Evolutionary conservation across 1,284 basidiomycete genomes (phyloP).

Genomic region (Somion occarium): DNA sequence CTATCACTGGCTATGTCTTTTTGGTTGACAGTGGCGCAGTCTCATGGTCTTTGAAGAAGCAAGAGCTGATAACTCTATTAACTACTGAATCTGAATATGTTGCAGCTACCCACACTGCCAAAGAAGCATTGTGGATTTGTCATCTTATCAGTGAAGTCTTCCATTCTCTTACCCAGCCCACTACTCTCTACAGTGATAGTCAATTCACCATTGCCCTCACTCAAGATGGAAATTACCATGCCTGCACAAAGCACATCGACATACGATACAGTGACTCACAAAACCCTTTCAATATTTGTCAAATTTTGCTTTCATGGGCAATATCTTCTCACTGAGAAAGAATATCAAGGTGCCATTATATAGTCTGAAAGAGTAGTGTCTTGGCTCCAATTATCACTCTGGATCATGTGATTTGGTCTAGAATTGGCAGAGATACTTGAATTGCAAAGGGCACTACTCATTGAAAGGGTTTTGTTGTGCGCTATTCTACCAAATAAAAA

Average conservation of each 20-base stretch:
- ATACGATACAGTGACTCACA: too few relatives aligned
- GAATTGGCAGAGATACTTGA: too few relatives aligned
- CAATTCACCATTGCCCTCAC: conserved; percentile 15
- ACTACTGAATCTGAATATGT: conserved; percentile 31
- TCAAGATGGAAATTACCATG: conserved; percentile 20
- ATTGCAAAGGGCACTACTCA: too few relatives aligned
- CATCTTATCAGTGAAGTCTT: conserved; percentile 8
- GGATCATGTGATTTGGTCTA: too few relatives aligned
- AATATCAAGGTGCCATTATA: too few relatives aligned
- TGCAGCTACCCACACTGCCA: conserved; percentile 11
- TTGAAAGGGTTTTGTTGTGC: too few relatives aligned
- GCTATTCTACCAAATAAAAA: too few relatives aligned
- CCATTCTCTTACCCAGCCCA: not conserved
- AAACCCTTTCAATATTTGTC: too few relatives aligned
- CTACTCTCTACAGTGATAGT: not conserved
- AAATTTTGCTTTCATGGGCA: too few relatives aligned
- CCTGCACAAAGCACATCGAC: conserved; percentile 29
- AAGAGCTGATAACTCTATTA: not conserved
- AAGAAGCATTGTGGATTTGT: not conserved
- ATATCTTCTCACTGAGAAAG: too few relatives aligned
- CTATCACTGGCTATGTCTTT: not conserved
- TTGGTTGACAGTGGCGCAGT: not conserved
- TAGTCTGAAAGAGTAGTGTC: too few relatives aligned
- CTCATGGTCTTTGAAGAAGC: not conserved
- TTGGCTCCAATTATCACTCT: too few relatives aligned